Percentiles rank a stretch among this genome's conserved stretches.
phyloP scores from a whole-genome alignment of 176 grass and related monocot species.

The Stipa capillata region DNA sequence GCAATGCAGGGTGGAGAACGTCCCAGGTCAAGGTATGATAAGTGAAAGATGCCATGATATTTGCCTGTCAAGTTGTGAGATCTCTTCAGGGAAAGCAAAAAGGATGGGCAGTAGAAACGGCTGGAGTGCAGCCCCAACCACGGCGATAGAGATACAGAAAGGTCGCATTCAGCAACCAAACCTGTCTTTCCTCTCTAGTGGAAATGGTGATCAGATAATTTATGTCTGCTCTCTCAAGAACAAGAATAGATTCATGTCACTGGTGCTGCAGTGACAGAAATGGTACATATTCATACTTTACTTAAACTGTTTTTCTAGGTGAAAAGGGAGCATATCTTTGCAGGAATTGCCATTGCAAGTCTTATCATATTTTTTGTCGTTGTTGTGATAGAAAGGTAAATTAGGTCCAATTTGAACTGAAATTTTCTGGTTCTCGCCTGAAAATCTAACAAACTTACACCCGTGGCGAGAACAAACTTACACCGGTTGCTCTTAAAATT shows the following conservation, averaged over 20 bases:
- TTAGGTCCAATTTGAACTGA: background rate
- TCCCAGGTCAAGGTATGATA: background rate
- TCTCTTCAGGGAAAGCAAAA: slow-evolving; percentile 11
- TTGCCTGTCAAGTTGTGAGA: background rate
- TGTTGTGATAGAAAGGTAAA: background rate
- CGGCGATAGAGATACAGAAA: slow-evolving; percentile 17
- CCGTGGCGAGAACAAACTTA: no score
- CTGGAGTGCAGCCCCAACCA: background rate
- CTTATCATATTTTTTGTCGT: background rate
- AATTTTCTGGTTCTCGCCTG: background rate
- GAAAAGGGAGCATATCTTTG: background rate
- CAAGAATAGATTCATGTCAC: background rate
- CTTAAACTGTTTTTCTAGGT: background rate
- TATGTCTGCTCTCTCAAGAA: background rate
- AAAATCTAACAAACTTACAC: background rate
- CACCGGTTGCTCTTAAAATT: background rate
- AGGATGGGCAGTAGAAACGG: background rate
- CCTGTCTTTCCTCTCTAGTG: slow-evolving; percentile 17
- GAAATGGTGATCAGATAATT: slow-evolving; percentile 9
- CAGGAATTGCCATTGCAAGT: background rate
- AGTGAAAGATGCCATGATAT: slow-evolving; percentile 7
- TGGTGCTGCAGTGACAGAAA: background rate
- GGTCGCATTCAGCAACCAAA: slow-evolving; percentile 9
- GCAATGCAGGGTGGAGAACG: background rate
- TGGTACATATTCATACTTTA: background rate